Base-by-base conservation (phyloP, 441 rosid species). In the Gossypium gossypioides region DNA sequence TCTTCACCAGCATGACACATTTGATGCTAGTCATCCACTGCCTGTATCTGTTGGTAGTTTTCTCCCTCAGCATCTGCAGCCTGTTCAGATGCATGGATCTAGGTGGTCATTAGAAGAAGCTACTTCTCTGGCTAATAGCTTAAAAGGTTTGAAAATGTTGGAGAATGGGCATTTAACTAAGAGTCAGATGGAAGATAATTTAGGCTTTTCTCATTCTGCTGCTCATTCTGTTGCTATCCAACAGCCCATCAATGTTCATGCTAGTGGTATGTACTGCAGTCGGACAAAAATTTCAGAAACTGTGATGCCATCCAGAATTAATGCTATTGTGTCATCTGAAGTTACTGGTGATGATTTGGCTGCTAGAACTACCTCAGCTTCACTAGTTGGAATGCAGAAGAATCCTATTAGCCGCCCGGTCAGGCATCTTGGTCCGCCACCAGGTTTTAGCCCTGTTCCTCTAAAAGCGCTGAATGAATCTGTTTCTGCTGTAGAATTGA, bases 381-480 rank as follows among this genome's bases (percentile, higher is more conserved):
- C 75, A 21, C 85, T 84, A n/a, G 71, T 81, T 46, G 74, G 79
- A 25, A 50, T 69, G 25, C 86, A 81, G 69, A 94, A 84, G 81
- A 89, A 68, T 84, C 96, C 99, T 27, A 88, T 94, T 73, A 79
- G 89, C 82, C 90, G 94, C 63, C 88, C 97, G 57, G 73, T 79
- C 42, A 83, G 96, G 85, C 93, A 86, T 73, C 86, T 83, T 73
- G 97, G 97, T 50, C 99, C 97, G 74, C 99, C 99, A 0, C 99
- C 99, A 51, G 99, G 99, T 27, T 95, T 95, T 82, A 84, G 80
- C 72, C 73, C 83, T 75, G 86, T 84, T 74, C 96, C 91, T 71
- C 64, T 87, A 3, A 95, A 85, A 78, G 87, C 80, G 62, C 75
- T 12, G 1, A 77, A 50, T 69, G 96, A 80, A 74, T 82, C 82